Base-by-base conservation (phyloP, 441 rosid genomes). In the Mallotus japonicus region DNA sequence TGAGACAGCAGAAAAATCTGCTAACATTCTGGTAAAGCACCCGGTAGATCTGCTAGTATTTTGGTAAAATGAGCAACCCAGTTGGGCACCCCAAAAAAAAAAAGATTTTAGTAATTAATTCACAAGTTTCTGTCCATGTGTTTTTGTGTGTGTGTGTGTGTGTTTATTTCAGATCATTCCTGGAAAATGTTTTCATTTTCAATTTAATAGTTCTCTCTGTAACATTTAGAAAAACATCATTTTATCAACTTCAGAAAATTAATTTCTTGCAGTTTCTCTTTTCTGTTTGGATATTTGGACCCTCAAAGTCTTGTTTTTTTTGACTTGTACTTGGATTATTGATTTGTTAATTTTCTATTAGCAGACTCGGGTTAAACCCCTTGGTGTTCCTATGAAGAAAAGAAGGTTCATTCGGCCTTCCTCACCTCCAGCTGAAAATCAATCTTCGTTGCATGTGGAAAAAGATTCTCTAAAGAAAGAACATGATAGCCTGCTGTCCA, bases 311-410 rank as follows among this genome's bases (percentile, higher is more conserved):
- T 20, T 37, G 40, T 46, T 13, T 4, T 44, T 11, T 12, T 46
- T 17, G 47, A 3, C 1, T 78, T 65, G 60, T 55, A 69, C 32
- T 57, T 22, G 65, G 72, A 32, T 15, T 64, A 37, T 78, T 76
- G 55, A 81, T 75, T 65, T 70, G 51, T 73, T 75, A 63, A 67
- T 83, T 70, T 75, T 84, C 65, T 77, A 24, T 83, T 78, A 70
- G 79, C 84, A 90, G 95, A 71, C 83, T 78, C 82, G 80, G 84
- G 73, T 83, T 62, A 79, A 86, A 71, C 69, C 85, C 50, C 69
- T 80, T 75, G 77, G 87, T 75, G 78, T 92, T 82, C 97, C 97
- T 22, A 81, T 92, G 83, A 92, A 92, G 89, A 93, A 93, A 88
- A 86, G 98, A 76, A 88, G 88, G 84, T 84, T 80, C 65, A 75